A percentile compares a stretch with the other conserved stretches of the same genome.
Evolutionary conservation across 176 grass and related monocot genomes (phyloP).

Genomic region (Pontederia crassipes): DNA sequence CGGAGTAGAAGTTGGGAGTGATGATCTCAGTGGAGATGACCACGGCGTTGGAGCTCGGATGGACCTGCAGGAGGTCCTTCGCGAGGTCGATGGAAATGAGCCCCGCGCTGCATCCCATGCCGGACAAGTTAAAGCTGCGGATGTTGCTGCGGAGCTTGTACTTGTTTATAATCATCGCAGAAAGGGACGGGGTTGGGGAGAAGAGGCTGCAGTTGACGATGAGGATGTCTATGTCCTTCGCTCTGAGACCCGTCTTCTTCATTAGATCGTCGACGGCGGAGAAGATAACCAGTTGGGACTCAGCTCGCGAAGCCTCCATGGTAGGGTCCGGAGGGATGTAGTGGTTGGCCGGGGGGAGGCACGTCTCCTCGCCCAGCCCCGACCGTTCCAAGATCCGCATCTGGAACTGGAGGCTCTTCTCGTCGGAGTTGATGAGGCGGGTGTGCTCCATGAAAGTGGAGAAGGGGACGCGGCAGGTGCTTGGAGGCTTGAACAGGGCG

Average conservation of each 20-base stretch:
- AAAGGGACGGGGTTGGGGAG: conserved; percentile 70
- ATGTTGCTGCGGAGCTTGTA: conserved; percentile 88
- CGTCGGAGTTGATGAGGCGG: conserved; percentile 59
- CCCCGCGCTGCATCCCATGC: conserved; percentile 84
- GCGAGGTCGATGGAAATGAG: conserved; percentile 87
- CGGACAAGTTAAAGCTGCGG: conserved; percentile 87
- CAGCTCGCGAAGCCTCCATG: conserved; percentile 57
- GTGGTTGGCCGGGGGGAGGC: conserved; percentile 83
- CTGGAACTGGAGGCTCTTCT: conserved; percentile 69
- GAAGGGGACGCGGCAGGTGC: conserved; percentile 66
- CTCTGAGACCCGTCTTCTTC: conserved; percentile 44
- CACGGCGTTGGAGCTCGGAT: conserved; percentile 63
- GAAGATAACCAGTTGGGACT: conserved; percentile 90
- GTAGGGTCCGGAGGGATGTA: conserved; percentile 76
- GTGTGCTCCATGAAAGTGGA: conserved; percentile 96
- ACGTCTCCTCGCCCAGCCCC: conserved; percentile 63
- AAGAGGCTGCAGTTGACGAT: conserved; percentile 92
- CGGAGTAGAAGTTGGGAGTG: conserved; percentile 84
- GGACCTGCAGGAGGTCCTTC: conserved; percentile 67
- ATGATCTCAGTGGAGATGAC: conserved; percentile 91
- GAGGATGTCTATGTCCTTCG: conserved; percentile 85
- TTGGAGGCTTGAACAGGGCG: conserved; percentile 67
- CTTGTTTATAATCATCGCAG: conserved; percentile 91
- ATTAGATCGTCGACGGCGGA: conserved; percentile 82
- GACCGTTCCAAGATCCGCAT: conserved; percentile 69